These are phyloP conservation scores for Eucalyptus cloeziana DNA, from an alignment of 345 rosid species.

Conservation along the genomic window DNA sequence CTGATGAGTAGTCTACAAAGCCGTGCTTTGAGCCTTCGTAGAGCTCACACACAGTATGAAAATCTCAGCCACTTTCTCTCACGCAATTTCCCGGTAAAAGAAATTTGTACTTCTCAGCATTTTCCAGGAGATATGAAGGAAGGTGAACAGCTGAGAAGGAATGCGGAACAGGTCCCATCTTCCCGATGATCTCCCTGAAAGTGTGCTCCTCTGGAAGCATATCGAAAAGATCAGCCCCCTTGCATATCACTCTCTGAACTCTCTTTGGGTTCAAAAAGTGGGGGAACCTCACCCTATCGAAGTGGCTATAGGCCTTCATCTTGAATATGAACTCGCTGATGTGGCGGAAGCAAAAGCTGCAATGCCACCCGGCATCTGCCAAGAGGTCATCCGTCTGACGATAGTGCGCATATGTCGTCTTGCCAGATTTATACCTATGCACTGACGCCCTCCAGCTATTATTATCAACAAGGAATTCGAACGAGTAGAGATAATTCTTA, in stretches of 20 bases:
- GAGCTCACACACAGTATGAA: not conserved
- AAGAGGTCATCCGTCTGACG: slow-evolving; percentile 42
- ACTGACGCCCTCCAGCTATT: slow-evolving; percentile 91
- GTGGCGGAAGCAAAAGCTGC: slow-evolving; percentile 53
- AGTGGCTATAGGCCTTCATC: slow-evolving; percentile 63
- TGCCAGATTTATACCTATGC: slow-evolving; percentile 43
- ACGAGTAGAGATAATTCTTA: slow-evolving; percentile 73
- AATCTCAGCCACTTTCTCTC: slow-evolving; percentile 39
- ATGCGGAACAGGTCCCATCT: slow-evolving; percentile 61
- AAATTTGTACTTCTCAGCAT: slow-evolving; percentile 40
- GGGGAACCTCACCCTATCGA: slow-evolving; percentile 44
- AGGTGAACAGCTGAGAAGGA: slow-evolving; percentile 57
- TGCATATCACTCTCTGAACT: slow-evolving; percentile 48
- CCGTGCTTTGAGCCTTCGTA: not conserved
- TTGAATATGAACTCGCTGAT: slow-evolving; percentile 49
- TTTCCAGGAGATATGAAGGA: slow-evolving; percentile 47
- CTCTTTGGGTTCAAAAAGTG: slow-evolving; percentile 40
- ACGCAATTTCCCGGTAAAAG: slow-evolving; percentile 53
- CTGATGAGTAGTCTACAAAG: not conserved
- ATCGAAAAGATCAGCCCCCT: slow-evolving; percentile 51
- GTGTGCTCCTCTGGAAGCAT: slow-evolving; percentile 69
- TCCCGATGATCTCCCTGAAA: slow-evolving; percentile 47
- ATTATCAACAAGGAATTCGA: slow-evolving; percentile 61
- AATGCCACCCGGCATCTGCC: slow-evolving; percentile 65
- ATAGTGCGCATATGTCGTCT: slow-evolving; percentile 44